Percentiles rank a stretch among this genome's conserved stretches.
These are phyloP conservation scores for Hypoxylon rubiginosum DNA, from an alignment of 2,329 filamentous ascomycete species.

Conservation along the genomic window DNA sequence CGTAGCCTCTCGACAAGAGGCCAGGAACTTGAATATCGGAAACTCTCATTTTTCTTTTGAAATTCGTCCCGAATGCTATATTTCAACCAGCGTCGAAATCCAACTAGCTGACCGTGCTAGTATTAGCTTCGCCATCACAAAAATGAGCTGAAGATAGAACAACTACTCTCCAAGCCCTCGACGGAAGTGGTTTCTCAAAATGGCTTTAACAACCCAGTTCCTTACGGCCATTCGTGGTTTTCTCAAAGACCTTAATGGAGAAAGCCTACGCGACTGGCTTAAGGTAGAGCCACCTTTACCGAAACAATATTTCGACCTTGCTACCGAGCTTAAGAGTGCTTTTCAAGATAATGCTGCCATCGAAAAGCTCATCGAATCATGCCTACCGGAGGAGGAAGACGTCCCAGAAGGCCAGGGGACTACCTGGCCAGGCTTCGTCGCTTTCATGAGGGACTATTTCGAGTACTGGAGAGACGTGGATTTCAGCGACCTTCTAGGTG, in stretches of 20 bases:
- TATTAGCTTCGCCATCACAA: not conserved
- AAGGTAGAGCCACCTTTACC: conserved; percentile 80
- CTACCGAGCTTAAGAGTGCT: conserved; percentile 72
- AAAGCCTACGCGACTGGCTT: conserved; percentile 76
- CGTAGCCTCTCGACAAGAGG: not conserved
- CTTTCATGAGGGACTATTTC: conserved; percentile 86
- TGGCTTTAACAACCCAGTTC: conserved; percentile 77
- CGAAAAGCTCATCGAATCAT: conserved; percentile 72
- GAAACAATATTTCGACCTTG: conserved; percentile 76
- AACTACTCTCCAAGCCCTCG: conserved; percentile 3
- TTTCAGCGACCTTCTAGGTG: conserved; percentile 78
- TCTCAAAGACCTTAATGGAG: conserved; percentile 73
- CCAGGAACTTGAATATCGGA: not conserved
- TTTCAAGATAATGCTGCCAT: conserved; percentile 69
- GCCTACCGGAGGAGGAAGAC: conserved; percentile 75
- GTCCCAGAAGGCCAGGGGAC: conserved; percentile 73
- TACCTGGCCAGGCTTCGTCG: conserved; percentile 81
- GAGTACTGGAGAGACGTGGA: conserved; percentile 85
- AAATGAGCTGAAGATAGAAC: conserved; percentile 24
- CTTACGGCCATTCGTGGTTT: conserved; percentile 73
- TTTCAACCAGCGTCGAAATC: not conserved
- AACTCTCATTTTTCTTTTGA: not conserved
- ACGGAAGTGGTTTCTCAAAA: conserved; percentile 51
- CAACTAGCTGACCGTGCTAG: not conserved
- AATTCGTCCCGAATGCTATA: not conserved